Evolutionary conservation across 2,329 filamentous ascomycete species (phyloP).

Genomic region (Trichoderma guizhouense): DNA sequence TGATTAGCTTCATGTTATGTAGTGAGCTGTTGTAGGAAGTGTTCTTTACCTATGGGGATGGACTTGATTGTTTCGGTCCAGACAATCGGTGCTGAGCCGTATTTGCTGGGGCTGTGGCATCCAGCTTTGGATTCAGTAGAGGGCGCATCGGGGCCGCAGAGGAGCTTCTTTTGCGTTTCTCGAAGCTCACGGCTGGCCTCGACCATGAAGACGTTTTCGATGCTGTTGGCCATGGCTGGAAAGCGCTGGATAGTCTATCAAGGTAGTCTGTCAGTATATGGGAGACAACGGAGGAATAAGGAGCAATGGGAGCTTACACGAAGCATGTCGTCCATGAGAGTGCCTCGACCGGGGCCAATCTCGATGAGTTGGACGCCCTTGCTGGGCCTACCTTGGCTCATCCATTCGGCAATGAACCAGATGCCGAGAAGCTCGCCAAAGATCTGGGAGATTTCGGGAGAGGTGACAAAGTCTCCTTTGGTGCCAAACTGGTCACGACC

Average conservation of each 20-base stretch:
- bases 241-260: conserved; percentile 80
- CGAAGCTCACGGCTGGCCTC: conserved; percentile 84
- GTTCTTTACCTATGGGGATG: conserved; percentile 61
- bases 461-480: conserved; percentile 94
- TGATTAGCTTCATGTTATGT: not conserved
- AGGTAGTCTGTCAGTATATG: not conserved
- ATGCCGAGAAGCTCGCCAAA: conserved; percentile 93
- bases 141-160: conserved; percentile 69
- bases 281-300: not conserved
- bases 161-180: conserved; percentile 71
- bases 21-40: not conserved
- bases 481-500: conserved; percentile 85
- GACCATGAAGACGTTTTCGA: conserved; percentile 89
- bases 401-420: conserved; percentile 96
- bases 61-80: conserved; percentile 89
- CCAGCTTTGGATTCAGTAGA: conserved; percentile 71
- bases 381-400: conserved; percentile 74
- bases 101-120: conserved; percentile 71
- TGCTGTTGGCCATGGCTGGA: conserved; percentile 67
- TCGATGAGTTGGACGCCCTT: conserved; percentile 85
- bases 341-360: conserved; percentile 89
- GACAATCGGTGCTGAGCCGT: conserved; percentile 68
- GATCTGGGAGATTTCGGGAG: conserved; percentile 93
- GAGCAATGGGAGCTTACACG: conserved; percentile 55
- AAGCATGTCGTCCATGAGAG: conserved; percentile 94